phyloP scores from a whole-genome alignment of 1,139 yeast genomes.

The Pichia inconspicua region DNA sequence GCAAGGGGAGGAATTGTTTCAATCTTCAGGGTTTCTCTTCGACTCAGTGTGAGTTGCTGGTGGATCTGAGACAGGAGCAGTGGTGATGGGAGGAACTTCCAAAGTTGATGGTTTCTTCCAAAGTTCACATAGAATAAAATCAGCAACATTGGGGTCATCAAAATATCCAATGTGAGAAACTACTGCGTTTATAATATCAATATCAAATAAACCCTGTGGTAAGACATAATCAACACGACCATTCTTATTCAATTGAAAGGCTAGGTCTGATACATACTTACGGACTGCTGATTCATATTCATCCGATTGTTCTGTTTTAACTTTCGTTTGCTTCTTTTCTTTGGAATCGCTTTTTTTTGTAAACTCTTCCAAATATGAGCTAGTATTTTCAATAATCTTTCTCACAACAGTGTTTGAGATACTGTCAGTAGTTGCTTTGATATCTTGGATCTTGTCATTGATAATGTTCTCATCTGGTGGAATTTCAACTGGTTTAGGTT shows the following conservation, averaged over 20 bases:
- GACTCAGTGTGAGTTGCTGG: neutral
- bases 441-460: constrained; percentile 40
- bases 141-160: constrained; percentile 80
- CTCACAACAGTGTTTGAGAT: constrained; percentile 26
- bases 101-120: constrained; percentile 10
- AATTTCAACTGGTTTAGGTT: constrained; percentile 43
- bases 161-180: constrained; percentile 86
- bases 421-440: constrained; percentile 28
- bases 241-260: constrained; percentile 47
- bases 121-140: constrained; percentile 59
- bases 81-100: neutral
- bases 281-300: constrained; percentile 13
- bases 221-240: constrained; percentile 80
- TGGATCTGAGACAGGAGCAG: neutral
- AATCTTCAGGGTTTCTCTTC: neutral
- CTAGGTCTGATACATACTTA: constrained; percentile 28
- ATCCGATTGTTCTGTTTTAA: neutral
- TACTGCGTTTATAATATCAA: constrained; percentile 69
- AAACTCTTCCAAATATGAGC: neutral
- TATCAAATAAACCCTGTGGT: constrained; percentile 74
- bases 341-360: neutral
- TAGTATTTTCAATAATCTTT: constrained; percentile 14
- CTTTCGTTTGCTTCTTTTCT: constrained; percentile 1
- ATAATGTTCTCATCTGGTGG: constrained; percentile 42
- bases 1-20: neutral